Conservation (phyloP, 2,329 filamentous ascomycete species). For the Beauveria varroae region DNA sequence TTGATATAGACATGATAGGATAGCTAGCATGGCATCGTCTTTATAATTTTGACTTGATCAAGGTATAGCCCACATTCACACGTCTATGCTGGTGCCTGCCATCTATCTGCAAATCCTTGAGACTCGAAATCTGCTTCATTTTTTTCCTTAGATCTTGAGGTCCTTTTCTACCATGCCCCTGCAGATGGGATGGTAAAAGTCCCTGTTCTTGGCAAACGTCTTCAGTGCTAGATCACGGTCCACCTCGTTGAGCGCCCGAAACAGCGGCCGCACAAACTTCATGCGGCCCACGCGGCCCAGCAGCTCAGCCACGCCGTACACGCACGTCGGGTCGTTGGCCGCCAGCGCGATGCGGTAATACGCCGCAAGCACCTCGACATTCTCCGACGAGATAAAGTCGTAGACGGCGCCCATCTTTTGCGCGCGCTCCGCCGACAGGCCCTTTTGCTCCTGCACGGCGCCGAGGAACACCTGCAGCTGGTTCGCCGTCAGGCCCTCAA, state of each 20-base stretch:
- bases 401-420: slow-evolving; percentile 70
- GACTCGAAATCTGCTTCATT: background rate
- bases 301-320: slow-evolving; percentile 64
- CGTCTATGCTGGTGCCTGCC: background rate
- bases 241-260: slow-evolving; percentile 64
- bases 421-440: slow-evolving; percentile 58
- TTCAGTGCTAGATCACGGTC: slow-evolving; percentile 67
- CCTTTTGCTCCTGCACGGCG: slow-evolving; percentile 55
- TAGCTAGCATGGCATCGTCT: background rate
- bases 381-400: slow-evolving; percentile 64
- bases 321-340: slow-evolving; percentile 61
- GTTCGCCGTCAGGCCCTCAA: slow-evolving; percentile 70
- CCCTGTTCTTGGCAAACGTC: slow-evolving; percentile 80
- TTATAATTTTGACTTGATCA: too few species aligned
- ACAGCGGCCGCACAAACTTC: slow-evolving; percentile 93
- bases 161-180: slow-evolving; percentile 81
- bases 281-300: slow-evolving; percentile 81
- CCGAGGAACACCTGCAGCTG: slow-evolving; percentile 91
- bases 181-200: slow-evolving; percentile 96
- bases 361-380: slow-evolving; percentile 76
- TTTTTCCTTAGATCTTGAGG: slow-evolving; percentile 36
- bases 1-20: background rate
- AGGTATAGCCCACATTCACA: background rate
- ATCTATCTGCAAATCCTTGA: too few species aligned
- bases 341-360: slow-evolving; percentile 75